A percentile compares a stretch with the other conserved stretches of the same genome.
phyloP scores from a whole-genome alignment of 208 protist genomes.

The Trypanosoma brucei region DNA sequence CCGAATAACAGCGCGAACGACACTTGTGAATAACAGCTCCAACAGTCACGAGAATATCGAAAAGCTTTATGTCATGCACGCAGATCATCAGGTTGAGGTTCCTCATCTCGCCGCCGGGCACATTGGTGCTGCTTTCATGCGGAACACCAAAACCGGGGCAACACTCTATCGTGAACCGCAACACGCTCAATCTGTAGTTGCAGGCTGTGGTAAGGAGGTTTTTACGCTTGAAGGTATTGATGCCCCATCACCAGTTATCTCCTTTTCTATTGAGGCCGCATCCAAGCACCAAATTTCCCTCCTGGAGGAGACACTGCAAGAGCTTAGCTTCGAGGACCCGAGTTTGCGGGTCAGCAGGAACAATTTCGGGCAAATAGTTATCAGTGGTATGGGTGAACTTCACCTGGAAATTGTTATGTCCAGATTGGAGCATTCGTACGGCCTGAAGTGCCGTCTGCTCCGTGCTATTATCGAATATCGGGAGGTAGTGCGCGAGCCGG shows the following conservation, averaged over 20 bases:
- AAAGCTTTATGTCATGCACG: constrained; percentile 90
- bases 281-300: constrained; percentile 72
- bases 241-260: constrained; percentile 95
- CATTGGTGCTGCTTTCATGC: constrained; percentile 77
- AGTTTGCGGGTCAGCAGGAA: constrained; percentile 87
- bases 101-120: constrained; percentile 58
- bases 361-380: constrained; percentile 89
- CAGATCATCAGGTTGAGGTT: constrained; percentile 75
- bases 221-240: constrained; percentile 81
- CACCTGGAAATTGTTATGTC: constrained; percentile 95
- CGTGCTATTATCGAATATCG: constrained; percentile 85
- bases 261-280: constrained; percentile 91
- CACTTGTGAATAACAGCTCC: constrained; percentile 66
- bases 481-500: constrained; percentile 41
- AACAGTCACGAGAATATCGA: constrained; percentile 48
- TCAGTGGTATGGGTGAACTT: constrained; percentile 95
- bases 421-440: constrained; percentile 90
- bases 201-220: constrained; percentile 26
- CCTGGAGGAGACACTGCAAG: constrained; percentile 89
- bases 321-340: constrained; percentile 93
- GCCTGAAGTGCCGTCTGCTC: constrained; percentile 82
- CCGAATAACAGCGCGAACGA: constrained; percentile 48
- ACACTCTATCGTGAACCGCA: constrained; percentile 51
- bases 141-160: constrained; percentile 65
- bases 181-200: constrained; percentile 2